phyloP scores from a whole-genome alignment of 2,329 filamentous ascomycete genomes.

The Zalaria obscura region DNA sequence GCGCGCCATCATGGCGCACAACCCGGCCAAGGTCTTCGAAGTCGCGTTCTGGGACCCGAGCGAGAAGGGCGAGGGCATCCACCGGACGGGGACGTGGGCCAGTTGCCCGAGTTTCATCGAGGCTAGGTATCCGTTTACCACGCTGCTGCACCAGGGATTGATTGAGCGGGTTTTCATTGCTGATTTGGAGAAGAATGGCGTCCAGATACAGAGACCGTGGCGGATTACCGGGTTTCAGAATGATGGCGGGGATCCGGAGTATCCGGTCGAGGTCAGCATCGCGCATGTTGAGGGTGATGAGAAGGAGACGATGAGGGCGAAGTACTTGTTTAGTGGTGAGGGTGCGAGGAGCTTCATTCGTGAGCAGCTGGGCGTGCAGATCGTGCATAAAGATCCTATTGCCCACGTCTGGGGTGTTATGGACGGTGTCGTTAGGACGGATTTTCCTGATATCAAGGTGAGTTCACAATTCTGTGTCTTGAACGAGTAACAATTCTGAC shows the following conservation, averaged over 20 bases:
- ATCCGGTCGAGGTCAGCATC: slow-evolving; percentile 68
- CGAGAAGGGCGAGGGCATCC: slow-evolving; percentile 37
- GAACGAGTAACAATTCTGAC: too few species aligned
- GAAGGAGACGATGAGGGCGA: slow-evolving; percentile 49
- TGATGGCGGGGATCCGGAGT: slow-evolving; percentile 46
- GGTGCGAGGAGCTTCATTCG: slow-evolving; percentile 47
- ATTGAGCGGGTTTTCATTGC: slow-evolving; percentile 49
- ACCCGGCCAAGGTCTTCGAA: slow-evolving; percentile 72
- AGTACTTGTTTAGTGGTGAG: slow-evolving; percentile 50
- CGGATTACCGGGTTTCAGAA: slow-evolving; percentile 48
- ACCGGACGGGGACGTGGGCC: slow-evolving; percentile 57
- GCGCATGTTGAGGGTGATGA: slow-evolving; percentile 61
- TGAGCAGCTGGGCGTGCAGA: slow-evolving; percentile 51
- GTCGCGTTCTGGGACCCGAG: slow-evolving; percentile 52
- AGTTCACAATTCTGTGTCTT: slow-evolving; percentile 5
- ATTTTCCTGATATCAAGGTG: slow-evolving; percentile 50
- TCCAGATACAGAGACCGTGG: slow-evolving; percentile 44
- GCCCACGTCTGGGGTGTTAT: slow-evolving; percentile 53
- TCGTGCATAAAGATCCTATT: slow-evolving; percentile 49
- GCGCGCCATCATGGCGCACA: slow-evolving; percentile 71
- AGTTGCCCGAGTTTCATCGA: slow-evolving; percentile 75
- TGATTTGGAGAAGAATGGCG: slow-evolving; percentile 46
- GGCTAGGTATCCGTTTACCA: slow-evolving; percentile 49
- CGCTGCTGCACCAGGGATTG: slow-evolving; percentile 46
- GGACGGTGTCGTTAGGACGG: slow-evolving; percentile 49